Evolutionary conservation across 352 stramenopile genomes (phyloP), one percentile per base, ranked within the genome.

Genomic region (Globisporangium emineosum): DNA sequence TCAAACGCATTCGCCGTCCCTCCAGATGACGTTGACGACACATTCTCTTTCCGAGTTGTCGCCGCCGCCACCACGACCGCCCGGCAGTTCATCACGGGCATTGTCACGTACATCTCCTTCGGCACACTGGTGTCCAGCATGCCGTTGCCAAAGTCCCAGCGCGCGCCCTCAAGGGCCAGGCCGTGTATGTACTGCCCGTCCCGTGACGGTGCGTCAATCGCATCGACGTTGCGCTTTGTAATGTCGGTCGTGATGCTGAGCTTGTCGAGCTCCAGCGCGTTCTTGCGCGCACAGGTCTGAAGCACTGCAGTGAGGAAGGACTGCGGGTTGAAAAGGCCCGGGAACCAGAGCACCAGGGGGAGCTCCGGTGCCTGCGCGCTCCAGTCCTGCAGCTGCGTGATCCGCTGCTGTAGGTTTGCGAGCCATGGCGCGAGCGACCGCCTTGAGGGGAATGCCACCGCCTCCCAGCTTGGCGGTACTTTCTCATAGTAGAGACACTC

Each of bases 151-250:
- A 94, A 58, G 61, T 97, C 88, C 89, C 89, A 98, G 13, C 88
- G 81, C 27, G 92, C 93, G 12, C 93, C 93, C 79, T 98, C 93
- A 15, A 98, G 83, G 8, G 76, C 88, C 17, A 98, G 61, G 1
- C 93, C 93, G 57, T 95, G 78, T 21, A 97, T 74, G 65, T 95
- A 98, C 37, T 95, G 91, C 2, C 93, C 93, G 42, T 98, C 93
- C 13, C 93, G 84, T 0, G 91, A 88, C 8, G 82, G 82, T n/a
- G 81, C 78, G 42, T 97, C 88, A 40, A 91, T 78, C 4, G 77
- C 75, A 25, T 93, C 83, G 49, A 96, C 75, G 17, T 78, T 89
- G 2, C 82, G 80, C 75, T 98, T 98, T 21, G 88, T 97, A 40
- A 97, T 86, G 61, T 97, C 90, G 2, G 86, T 90, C 43, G 77